Conservation (phyloP, 208 protist genomes). For the Wallacemonas sp. region DNA sequence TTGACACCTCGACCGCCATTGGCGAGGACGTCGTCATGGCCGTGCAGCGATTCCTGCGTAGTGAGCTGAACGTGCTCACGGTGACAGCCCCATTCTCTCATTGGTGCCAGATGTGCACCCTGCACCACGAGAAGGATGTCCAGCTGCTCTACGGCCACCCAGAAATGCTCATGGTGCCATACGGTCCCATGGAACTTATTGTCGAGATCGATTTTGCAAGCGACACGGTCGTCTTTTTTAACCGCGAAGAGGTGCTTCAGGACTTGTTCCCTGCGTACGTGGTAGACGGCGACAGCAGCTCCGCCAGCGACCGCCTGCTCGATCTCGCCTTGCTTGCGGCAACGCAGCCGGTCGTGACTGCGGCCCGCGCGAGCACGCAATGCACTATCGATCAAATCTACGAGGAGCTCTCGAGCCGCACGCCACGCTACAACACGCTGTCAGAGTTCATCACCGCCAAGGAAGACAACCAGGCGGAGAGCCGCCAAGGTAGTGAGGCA, state of each 20-base stretch:
- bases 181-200: slow-evolving; percentile 70
- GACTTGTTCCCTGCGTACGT: slow-evolving; percentile 70
- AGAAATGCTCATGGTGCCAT: slow-evolving; percentile 84
- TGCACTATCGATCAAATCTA: slow-evolving; percentile 53
- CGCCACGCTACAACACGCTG: slow-evolving; percentile 47
- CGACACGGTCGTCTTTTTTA: slow-evolving; percentile 57
- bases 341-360: slow-evolving; percentile 66
- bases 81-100: slow-evolving; percentile 84
- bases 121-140: slow-evolving; percentile 75
- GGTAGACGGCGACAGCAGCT: slow-evolving; percentile 36
- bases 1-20: slow-evolving; percentile 61
- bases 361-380: slow-evolving; percentile 51
- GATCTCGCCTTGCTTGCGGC: slow-evolving; percentile 79
- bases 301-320: slow-evolving; percentile 74
- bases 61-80: slow-evolving; percentile 58
- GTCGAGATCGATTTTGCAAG: slow-evolving; percentile 65
- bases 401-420: slow-evolving; percentile 56
- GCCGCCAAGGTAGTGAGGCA: slow-evolving; percentile 27
- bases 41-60: slow-evolving; percentile 71
- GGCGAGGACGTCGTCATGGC: slow-evolving; percentile 81
- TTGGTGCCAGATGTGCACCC: slow-evolving; percentile 86
- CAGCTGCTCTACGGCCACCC: slow-evolving; percentile 73
- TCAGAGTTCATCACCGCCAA: slow-evolving; percentile 61
- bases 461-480: slow-evolving; percentile 26
- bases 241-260: slow-evolving; percentile 67